Evolutionary conservation across 2,329 filamentous ascomycete genomes (phyloP).

Genomic region (Venturia effusa): DNA sequence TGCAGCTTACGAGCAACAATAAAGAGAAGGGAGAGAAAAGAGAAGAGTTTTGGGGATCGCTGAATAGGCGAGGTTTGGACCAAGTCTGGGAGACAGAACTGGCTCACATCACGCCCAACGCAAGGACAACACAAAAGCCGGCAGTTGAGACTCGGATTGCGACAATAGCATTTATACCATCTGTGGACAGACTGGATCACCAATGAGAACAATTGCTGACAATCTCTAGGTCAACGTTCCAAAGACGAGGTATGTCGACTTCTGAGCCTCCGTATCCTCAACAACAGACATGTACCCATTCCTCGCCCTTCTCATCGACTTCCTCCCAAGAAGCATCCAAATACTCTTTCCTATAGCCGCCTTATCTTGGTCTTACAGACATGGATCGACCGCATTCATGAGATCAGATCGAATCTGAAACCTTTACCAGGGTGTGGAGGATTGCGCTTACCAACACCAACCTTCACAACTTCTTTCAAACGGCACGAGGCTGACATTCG

Average conservation of each 20-base stretch:
- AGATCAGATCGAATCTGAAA: not conserved
- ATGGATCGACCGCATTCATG: not conserved
- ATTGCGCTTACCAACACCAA: too few species aligned
- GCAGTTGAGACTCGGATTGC: not conserved
- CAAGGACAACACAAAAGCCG: not conserved
- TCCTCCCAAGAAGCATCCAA: not conserved
- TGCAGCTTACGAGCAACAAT: not conserved
- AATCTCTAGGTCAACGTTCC: conserved; percentile 82
- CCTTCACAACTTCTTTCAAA: too few species aligned
- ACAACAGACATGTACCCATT: not conserved
- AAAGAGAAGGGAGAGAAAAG: not conserved
- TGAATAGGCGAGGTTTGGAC: not conserved
- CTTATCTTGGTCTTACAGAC: not conserved
- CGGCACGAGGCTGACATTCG: not conserved
- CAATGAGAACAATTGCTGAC: not conserved
- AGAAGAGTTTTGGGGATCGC: not conserved
- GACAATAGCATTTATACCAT: not conserved
- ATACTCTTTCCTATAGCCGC: not conserved
- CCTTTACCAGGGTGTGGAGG: too few species aligned
- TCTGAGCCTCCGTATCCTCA: not conserved
- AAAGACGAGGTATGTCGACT: conserved; percentile 49
- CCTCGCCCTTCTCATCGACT: not conserved
- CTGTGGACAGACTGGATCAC: not conserved
- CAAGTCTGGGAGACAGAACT: not conserved
- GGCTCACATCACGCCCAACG: not conserved